Evolutionary conservation across 305 asterid species (phyloP).

Genomic region (Fraxinus latifolia): DNA sequence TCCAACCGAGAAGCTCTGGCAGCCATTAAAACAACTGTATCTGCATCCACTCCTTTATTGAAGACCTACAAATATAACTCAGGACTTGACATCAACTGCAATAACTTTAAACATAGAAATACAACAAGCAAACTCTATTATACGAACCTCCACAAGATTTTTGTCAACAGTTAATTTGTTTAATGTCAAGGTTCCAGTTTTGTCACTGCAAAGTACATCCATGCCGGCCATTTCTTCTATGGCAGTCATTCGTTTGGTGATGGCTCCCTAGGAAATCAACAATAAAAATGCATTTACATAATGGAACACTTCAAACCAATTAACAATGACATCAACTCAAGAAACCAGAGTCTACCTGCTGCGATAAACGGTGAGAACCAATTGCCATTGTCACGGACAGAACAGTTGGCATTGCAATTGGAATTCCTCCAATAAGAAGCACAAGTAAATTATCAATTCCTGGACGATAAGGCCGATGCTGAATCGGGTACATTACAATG

Average conservation of each 20-base stretch:
- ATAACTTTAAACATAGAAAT: not conserved
- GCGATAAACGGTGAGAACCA: conserved; percentile 81
- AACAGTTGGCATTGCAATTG: conserved; percentile 83
- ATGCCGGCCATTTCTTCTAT: conserved; percentile 93
- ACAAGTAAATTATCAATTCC: conserved; percentile 80
- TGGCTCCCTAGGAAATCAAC: conserved; percentile 59
- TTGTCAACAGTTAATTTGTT: conserved; percentile 75
- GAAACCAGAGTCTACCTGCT: conserved; percentile 47
- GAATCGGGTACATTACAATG: conserved; percentile 82
- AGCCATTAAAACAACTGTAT: conserved; percentile 72
- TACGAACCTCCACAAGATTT: conserved; percentile 58
- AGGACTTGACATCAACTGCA: conserved; percentile 5
- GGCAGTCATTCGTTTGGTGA: conserved; percentile 82
- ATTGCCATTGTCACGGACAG: conserved; percentile 80
- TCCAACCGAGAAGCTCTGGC: conserved; percentile 81
- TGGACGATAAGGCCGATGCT: conserved; percentile 62
- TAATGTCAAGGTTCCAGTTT: conserved; percentile 80
- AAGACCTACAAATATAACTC: conserved; percentile 43
- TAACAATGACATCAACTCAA: conserved; percentile 19
- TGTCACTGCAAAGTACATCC: conserved; percentile 92
- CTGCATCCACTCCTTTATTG: conserved; percentile 58
- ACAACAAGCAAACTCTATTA: not conserved
- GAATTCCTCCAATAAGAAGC: conserved; percentile 79
- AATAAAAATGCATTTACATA: conserved; percentile 11
- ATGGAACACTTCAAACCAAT: conserved; percentile 10